phyloP scores from a whole-genome alignment of 345 rosid species.

The Hibiscus syriacus region DNA sequence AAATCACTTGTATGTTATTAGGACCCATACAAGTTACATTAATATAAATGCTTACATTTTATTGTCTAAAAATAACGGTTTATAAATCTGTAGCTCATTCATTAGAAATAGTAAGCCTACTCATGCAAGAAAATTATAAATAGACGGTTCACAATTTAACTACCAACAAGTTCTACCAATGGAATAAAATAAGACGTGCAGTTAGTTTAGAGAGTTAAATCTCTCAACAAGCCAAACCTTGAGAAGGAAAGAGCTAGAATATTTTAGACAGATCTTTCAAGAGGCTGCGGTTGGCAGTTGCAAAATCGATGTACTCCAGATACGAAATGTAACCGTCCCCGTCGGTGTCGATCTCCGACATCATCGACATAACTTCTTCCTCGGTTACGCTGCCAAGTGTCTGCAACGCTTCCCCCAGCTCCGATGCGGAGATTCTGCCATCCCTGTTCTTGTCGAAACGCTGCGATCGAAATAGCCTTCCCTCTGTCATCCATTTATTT shows the following conservation, averaged over 20 bases:
- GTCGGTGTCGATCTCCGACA: conserved; percentile 84
- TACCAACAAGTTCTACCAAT: too few relatives aligned
- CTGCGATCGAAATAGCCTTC: conserved; percentile 46
- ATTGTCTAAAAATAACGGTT: too few relatives aligned
- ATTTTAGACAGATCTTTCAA: conserved; percentile 87
- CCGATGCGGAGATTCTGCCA: conserved; percentile 65
- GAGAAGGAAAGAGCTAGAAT: conserved; percentile 21
- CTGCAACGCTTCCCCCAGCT: conserved; percentile 74
- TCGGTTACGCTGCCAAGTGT: conserved; percentile 48
- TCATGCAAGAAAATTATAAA: too few relatives aligned
- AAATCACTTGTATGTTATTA: too few relatives aligned
- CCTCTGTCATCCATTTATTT: conserved; percentile 25
- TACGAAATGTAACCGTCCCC: conserved; percentile 83
- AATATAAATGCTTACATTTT: too few relatives aligned
- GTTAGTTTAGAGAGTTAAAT: too few relatives aligned
- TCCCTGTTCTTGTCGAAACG: conserved; percentile 74
- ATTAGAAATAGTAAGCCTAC: too few relatives aligned
- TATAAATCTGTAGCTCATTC: too few relatives aligned
- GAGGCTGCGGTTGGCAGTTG: conserved; percentile 60
- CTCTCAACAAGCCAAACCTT: neutral
- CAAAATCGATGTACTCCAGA: conserved; percentile 61
- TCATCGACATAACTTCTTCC: conserved; percentile 70
- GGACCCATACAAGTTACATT: too few relatives aligned
- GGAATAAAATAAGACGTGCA: too few relatives aligned
- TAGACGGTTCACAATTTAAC: too few relatives aligned